These are phyloP conservation scores for Sanghuangporus weigelae DNA, from an alignment of 1,284 basidiomycete genomes.

Conservation along the genomic window DNA sequence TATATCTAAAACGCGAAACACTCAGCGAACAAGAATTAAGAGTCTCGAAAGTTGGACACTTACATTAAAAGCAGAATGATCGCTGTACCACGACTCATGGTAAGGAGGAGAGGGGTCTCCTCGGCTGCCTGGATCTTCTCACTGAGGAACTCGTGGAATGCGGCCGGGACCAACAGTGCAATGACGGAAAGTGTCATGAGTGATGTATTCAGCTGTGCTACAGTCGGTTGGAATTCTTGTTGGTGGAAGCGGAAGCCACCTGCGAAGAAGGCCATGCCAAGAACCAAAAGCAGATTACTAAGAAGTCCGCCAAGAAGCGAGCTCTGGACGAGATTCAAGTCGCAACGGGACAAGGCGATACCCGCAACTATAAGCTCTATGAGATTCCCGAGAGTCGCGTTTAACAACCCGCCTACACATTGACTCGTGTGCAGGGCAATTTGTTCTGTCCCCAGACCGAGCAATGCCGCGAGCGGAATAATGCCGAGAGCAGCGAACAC, in stretches of 20 bases:
- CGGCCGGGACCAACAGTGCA: slow-evolving; percentile 56
- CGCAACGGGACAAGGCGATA: slow-evolving; percentile 46
- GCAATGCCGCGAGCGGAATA: slow-evolving; percentile 49
- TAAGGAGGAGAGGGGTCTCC: slow-evolving; percentile 34
- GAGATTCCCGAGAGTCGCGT: slow-evolving; percentile 58
- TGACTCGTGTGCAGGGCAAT: slow-evolving; percentile 52
- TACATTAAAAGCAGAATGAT: slow-evolving; percentile 56
- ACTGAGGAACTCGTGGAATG: slow-evolving; percentile 44
- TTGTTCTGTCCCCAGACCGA: slow-evolving; percentile 65
- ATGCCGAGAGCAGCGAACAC: slow-evolving; percentile 45
- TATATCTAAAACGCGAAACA: slow-evolving; percentile 32
- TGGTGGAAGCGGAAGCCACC: slow-evolving; percentile 60
- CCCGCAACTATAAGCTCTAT: slow-evolving; percentile 48
- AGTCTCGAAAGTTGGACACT: slow-evolving; percentile 27
- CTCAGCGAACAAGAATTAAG: background rate
- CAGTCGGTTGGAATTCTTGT: slow-evolving; percentile 56
- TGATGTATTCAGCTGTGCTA: slow-evolving; percentile 61
- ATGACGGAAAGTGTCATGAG: slow-evolving; percentile 54
- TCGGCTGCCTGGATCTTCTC: slow-evolving; percentile 29
- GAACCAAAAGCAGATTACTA: slow-evolving; percentile 61
- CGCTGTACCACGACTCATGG: slow-evolving; percentile 41
- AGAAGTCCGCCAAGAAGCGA: slow-evolving; percentile 56
- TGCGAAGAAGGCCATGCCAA: slow-evolving; percentile 56
- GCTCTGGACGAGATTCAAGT: slow-evolving; percentile 61
- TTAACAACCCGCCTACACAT: slow-evolving; percentile 54